Evolutionary conservation across 495 filamentous ascomycete genomes (phyloP).

Genomic region (Aspergillus haitiensis): DNA sequence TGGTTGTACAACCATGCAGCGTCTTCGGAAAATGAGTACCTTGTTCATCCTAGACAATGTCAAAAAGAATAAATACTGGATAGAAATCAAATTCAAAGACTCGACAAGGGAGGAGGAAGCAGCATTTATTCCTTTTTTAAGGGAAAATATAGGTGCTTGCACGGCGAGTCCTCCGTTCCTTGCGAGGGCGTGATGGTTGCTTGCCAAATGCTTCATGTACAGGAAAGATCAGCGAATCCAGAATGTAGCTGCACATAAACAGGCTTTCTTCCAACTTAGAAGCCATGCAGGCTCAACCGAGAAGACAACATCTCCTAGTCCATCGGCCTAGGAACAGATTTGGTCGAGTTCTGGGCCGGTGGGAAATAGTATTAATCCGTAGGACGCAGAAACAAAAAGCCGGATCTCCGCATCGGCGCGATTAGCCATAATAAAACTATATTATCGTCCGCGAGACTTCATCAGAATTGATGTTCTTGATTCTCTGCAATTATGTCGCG

Average conservation of each 20-base stretch:
- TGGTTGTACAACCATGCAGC: no score
- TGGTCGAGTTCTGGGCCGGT: slow-evolving; percentile 33
- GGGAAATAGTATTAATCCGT: slow-evolving; percentile 55
- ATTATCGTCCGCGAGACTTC: slow-evolving; percentile 23
- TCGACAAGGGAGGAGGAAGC: no score
- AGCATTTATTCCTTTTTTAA: no score
- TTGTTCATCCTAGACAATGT: no score
- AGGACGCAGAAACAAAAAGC: slow-evolving; percentile 53
- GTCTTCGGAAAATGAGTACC: no score
- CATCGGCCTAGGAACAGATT: slow-evolving; percentile 10
- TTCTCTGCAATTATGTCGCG: slow-evolving; percentile 26
- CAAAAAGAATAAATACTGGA: no score
- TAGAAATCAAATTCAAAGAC: no score
- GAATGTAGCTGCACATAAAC: neutral
- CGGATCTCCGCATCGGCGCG: slow-evolving; percentile 41
- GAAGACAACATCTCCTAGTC: neutral
- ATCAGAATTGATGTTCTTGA: slow-evolving; percentile 17
- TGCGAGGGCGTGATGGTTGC: no score
- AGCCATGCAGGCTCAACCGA: neutral
- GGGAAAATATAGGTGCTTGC: no score
- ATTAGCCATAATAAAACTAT: slow-evolving; percentile 43
- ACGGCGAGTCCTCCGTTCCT: no score
- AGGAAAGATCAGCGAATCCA: neutral
- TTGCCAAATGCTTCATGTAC: no score
- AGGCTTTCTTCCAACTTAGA: neutral